Evolutionary conservation across 1,139 yeast species (phyloP).

Genomic region (Candida dubliniensis): DNA sequence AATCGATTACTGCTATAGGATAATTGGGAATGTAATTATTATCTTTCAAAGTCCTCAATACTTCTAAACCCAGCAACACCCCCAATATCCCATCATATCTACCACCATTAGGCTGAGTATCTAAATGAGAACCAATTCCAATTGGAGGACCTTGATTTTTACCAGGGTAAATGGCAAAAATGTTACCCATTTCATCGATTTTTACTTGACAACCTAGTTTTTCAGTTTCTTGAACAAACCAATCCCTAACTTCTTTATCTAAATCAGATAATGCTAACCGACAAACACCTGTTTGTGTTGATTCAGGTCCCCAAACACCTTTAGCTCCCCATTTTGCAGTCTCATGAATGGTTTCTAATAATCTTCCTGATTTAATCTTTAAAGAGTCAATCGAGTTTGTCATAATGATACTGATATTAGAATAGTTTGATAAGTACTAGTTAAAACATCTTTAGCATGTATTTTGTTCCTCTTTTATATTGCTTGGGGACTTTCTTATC

Average conservation of each 20-base stretch:
- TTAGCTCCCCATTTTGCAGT: constrained; percentile 66
- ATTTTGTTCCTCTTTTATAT: background rate
- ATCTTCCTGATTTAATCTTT: constrained; percentile 16
- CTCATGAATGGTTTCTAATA: constrained; percentile 52
- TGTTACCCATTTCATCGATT: constrained; percentile 65
- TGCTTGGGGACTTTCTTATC: too few relatives aligned
- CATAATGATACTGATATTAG: background rate
- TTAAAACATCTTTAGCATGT: background rate
- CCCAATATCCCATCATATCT: constrained; percentile 73
- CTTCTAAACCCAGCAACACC: constrained; percentile 66
- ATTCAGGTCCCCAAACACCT: constrained; percentile 58
- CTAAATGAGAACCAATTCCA: constrained; percentile 72
- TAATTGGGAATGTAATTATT: constrained; percentile 57
- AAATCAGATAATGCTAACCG: constrained; percentile 61
- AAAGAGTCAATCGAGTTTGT: constrained; percentile 1
- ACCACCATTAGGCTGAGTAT: constrained; percentile 81
- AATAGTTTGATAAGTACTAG: background rate
- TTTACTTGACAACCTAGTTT: constrained; percentile 56
- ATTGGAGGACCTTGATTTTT: constrained; percentile 52
- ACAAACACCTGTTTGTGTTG: constrained; percentile 61
- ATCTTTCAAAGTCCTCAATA: constrained; percentile 62
- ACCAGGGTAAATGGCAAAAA: constrained; percentile 66
- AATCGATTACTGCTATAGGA: constrained; percentile 63
- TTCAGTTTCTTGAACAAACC: constrained; percentile 58
- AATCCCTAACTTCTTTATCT: constrained; percentile 66